Percentiles rank a stretch among this genome's conserved stretches.
Evolutionary conservation across 75 land plant genomes (phyloP).

Genomic region (Cunninghamia lanceolata): DNA sequence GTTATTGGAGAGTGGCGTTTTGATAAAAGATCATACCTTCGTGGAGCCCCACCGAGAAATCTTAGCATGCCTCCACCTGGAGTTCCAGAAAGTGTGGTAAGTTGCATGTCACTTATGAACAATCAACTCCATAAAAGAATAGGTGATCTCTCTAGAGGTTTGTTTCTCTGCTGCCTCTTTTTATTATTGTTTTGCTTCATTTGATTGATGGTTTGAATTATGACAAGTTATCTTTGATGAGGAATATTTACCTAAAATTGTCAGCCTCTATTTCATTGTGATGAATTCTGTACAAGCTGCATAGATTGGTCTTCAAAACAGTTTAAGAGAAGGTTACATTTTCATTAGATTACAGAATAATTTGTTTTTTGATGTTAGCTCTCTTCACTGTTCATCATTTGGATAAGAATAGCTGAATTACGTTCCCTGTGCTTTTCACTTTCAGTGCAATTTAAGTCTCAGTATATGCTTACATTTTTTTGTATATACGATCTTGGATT

Average conservation of each 20-base stretch:
- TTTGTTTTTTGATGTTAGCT: neutral
- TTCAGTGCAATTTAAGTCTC: neutral
- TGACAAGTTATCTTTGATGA: neutral
- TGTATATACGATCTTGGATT: neutral
- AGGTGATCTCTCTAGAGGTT: neutral
- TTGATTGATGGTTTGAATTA: neutral
- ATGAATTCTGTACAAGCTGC: neutral
- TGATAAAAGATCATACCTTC: conserved; percentile 75
- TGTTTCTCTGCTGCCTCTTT: neutral
- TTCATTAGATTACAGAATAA: neutral
- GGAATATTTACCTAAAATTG: neutral
- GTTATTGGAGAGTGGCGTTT: conserved; percentile 97
- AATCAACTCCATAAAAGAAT: neutral
- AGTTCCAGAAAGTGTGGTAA: conserved; percentile 92
- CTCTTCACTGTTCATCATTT: neutral
- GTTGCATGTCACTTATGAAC: conserved; percentile 12
- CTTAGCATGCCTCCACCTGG: conserved; percentile 84
- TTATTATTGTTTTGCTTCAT: neutral
- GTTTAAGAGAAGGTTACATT: neutral
- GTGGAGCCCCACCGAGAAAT: conserved; percentile 68
- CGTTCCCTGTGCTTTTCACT: neutral
- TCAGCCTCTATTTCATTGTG: neutral
- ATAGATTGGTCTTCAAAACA: neutral
- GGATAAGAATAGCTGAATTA: neutral
- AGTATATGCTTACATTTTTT: neutral